Evolutionary conservation across 2,329 filamentous ascomycete species (phyloP).

Genomic region (Coniella lustricola): DNA sequence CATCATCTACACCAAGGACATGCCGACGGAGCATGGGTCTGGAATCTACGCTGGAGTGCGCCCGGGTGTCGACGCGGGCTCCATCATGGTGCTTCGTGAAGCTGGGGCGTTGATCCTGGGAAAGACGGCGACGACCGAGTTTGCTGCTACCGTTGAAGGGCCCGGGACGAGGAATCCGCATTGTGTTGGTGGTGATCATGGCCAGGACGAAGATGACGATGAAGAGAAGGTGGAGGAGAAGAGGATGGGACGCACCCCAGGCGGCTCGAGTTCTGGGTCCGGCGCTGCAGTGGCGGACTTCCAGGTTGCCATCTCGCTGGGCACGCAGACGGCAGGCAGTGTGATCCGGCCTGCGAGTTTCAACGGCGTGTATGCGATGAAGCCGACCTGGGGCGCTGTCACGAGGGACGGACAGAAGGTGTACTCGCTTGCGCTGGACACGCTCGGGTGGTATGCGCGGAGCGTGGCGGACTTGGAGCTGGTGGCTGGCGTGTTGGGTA

Average conservation of each 20-base stretch:
- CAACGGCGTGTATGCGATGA: conserved; percentile 58
- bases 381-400: conserved; percentile 59
- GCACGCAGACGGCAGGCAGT: conserved; percentile 61
- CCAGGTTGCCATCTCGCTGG: conserved; percentile 53
- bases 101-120: conserved; percentile 52
- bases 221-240: too few relatives aligned
- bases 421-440: conserved; percentile 54
- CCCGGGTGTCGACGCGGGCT: conserved; percentile 43
- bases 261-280: conserved; percentile 61
- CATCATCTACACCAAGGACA: conserved; percentile 51
- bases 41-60: conserved; percentile 42
- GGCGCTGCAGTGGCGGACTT: conserved; percentile 59
- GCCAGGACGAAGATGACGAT: too few relatives aligned
- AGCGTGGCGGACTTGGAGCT: conserved; percentile 51
- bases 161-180: conserved; percentile 53
- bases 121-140: conserved; percentile 58
- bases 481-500: conserved; percentile 44
- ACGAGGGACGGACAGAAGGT: conserved; percentile 55
- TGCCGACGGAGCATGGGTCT: conserved; percentile 52
- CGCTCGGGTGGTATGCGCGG: conserved; percentile 53
- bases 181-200: conserved; percentile 21
- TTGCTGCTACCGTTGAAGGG: conserved; percentile 49
- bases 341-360: conserved; percentile 58
- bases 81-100: conserved; percentile 43
- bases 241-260: conserved; percentile 43